phyloP scores from a whole-genome alignment of 306 rosid genomes.

The Morella rubra region DNA sequence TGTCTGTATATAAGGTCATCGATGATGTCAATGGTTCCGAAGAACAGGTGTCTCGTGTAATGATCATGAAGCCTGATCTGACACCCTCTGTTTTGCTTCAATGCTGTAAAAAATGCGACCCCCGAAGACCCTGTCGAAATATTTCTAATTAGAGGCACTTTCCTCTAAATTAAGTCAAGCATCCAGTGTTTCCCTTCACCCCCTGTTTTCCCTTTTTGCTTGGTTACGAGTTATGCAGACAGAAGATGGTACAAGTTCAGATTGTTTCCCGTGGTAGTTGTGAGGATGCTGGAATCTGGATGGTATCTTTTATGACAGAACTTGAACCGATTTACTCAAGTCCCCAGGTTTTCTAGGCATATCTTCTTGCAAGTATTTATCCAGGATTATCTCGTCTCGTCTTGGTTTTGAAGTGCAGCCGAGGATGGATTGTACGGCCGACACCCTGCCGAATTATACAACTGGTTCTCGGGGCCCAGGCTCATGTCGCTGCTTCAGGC shows the following conservation, averaged over 20 bases:
- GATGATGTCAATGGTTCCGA: not conserved
- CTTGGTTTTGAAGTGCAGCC: not conserved
- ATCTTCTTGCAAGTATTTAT: not conserved
- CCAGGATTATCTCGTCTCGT: not conserved
- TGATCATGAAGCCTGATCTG: not conserved
- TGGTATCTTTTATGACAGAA: too few relatives aligned
- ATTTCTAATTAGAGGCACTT: too few relatives aligned
- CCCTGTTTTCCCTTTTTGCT: not conserved
- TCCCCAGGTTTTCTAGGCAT: not conserved
- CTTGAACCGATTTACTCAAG: not conserved
- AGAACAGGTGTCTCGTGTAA: not conserved
- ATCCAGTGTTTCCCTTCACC: not conserved
- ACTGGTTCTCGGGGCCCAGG: not conserved
- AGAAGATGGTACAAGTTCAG: not conserved
- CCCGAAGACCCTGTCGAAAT: too few relatives aligned
- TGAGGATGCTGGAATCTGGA: too few relatives aligned
- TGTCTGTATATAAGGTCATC: not conserved
- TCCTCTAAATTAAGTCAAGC: not conserved
- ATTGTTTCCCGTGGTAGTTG: too few relatives aligned
- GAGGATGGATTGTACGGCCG: not conserved
- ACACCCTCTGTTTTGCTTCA: not conserved
- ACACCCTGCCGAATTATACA: not conserved
- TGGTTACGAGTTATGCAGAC: too few relatives aligned
- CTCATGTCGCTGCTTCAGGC: not conserved
- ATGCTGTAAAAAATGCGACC: not conserved